A percentile compares a stretch with the other conserved stretches of the same genome.
Evolutionary conservation across 2,329 filamentous ascomycete genomes (phyloP).

Genomic region (Mycosphaerella sp.): DNA sequence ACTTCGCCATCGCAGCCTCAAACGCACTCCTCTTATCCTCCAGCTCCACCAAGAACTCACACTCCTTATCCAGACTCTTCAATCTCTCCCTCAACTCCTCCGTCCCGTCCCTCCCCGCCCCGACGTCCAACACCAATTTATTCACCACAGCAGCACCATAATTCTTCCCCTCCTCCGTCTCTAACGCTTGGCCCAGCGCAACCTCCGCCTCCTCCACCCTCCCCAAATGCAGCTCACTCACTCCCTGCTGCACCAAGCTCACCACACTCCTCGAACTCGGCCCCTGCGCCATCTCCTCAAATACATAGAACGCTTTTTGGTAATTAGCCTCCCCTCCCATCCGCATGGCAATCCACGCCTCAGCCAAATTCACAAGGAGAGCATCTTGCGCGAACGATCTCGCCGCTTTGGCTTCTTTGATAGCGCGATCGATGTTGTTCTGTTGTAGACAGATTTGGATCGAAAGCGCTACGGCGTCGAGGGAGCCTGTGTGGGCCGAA

Average conservation of each 20-base stretch:
- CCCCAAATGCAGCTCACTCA: constrained; percentile 86
- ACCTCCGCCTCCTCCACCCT: constrained; percentile 82
- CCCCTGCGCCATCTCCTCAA: constrained; percentile 87
- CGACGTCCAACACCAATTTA: constrained; percentile 67
- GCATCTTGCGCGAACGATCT: constrained; percentile 94
- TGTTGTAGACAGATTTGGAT: constrained; percentile 89
- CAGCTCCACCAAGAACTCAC: constrained; percentile 67
- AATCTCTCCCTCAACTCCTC: constrained; percentile 54
- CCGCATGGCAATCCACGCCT: constrained; percentile 89
- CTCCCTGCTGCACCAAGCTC: constrained; percentile 77
- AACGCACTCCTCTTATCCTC: constrained; percentile 83
- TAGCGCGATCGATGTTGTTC: constrained; percentile 82
- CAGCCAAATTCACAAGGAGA: constrained; percentile 84
- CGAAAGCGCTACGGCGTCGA: constrained; percentile 74
- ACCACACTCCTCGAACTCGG: constrained; percentile 70
- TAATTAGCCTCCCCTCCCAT: constrained; percentile 85
- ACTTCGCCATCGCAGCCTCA: constrained; percentile 79
- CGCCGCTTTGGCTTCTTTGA: constrained; percentile 82
- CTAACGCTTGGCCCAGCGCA: constrained; percentile 72
- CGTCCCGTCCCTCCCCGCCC: constrained; percentile 64
- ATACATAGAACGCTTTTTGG: constrained; percentile 95
- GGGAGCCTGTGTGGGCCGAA: constrained; percentile 74
- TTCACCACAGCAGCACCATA: constrained; percentile 76
- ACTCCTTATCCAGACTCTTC: constrained; percentile 56
- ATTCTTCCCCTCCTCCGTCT: constrained; percentile 56